Base-by-base conservation (phyloP, 768 basidiomycete species). In the Tricholoma furcatifolium region DNA sequence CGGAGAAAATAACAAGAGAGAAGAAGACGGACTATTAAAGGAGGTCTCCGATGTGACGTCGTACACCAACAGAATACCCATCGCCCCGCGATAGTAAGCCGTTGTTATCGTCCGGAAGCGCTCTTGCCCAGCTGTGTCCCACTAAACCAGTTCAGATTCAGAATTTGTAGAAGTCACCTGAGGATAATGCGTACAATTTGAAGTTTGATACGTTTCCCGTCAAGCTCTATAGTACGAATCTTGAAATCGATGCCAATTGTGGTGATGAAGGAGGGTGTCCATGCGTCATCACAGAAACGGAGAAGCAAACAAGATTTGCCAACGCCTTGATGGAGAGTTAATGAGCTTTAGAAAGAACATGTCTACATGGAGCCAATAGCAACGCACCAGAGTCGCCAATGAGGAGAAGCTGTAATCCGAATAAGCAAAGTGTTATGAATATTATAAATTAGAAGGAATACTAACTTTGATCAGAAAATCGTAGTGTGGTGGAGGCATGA, bases 171-270 rank as follows among this genome's bases (percentile, higher is more conserved):
- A 12, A 17, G 21, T 14, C 46, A 11, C 32, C 6, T 21, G 21
- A 23, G 35, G 38, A 20, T 23, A 14, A 11, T 6, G 80, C 91
- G 60, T 59, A 96, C 95, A 69, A 98, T 98, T 72, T 98, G 96
- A n/a, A 98, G 82, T 74, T 98, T 98, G 69, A 98, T 94, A 41
- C 92, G 85, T 76, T 98, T 98, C 36, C 96, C 96, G 62, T 98
- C 96, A 45, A 98, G 81, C 70, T 98, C 95, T 68, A 98, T 98
- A 47, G 95, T 98, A 31, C 96, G 87, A 73, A 98, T 98, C 87
- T 95, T 96, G 81, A 97, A 97, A 83, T 97, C 94, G 61, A 98
- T 95, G 54, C 96, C 97, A 70, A 99, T 99, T 52, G 97, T 99
- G 52, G 95, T 98, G 74, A 98, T 98, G 78, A 98, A 98, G 40